Conservation (phyloP, 2,329 filamentous ascomycete genomes). For the Penicillium sp. region DNA sequence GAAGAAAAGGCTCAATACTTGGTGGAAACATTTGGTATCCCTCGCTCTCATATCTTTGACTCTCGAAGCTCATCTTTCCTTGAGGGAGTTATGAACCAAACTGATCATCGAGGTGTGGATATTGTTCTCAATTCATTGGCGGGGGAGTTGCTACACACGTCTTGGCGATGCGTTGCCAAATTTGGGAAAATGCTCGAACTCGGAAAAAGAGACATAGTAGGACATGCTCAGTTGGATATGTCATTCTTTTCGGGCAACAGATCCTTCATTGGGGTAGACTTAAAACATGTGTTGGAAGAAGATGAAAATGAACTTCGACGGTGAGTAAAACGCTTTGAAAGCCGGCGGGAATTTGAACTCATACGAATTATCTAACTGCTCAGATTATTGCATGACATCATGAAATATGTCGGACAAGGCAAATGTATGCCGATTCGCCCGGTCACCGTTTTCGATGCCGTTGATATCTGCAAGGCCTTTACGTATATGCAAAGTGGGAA, state of each 20-base stretch:
- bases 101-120: slow-evolving; percentile 22
- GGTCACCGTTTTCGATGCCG: slow-evolving; percentile 23
- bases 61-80: too few species aligned
- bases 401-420: background rate
- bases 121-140: slow-evolving; percentile 31
- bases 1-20: background rate
- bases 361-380: background rate
- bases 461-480: slow-evolving; percentile 43
- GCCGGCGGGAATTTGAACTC: background rate
- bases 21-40: slow-evolving; percentile 1
- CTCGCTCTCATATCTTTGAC: background rate
- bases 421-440: slow-evolving; percentile 15
- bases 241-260: slow-evolving; percentile 21
- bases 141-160: slow-evolving; percentile 27
- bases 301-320: background rate
- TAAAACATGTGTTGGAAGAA: slow-evolving; percentile 14
- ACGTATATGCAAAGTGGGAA: slow-evolving; percentile 46
- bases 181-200: slow-evolving; percentile 30
- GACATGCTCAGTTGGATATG: slow-evolving; percentile 19
- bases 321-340: background rate
- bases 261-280: slow-evolving; percentile 21
- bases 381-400: background rate
- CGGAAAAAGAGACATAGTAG: slow-evolving; percentile 28
- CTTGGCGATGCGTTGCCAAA: slow-evolving; percentile 33
- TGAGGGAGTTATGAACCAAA: slow-evolving; percentile 13